Percentiles rank a stretch among this genome's conserved stretches.
Evolutionary conservation across 225 moss, liverwort and hornwort genomes (phyloP).

Genomic region (Antitrichia curtipendula): DNA sequence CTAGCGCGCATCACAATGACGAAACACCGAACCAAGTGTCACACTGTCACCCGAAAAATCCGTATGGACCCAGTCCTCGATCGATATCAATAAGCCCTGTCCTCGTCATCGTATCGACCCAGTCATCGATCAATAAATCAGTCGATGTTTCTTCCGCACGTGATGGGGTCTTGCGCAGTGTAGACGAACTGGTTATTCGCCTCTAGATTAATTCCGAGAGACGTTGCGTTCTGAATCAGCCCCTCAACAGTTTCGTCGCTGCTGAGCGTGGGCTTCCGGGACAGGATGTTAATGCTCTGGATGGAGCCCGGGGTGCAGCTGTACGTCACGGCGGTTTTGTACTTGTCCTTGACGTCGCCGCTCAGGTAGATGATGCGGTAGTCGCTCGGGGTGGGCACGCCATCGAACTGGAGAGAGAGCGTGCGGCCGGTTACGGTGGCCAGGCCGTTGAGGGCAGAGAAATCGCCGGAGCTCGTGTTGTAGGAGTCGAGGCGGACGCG

Average conservation of each 20-base stretch:
- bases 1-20: background rate
- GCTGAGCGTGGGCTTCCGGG: background rate
- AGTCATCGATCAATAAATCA: background rate
- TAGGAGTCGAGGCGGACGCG: conserved; percentile 12
- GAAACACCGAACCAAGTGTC: background rate
- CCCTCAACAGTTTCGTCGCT: background rate
- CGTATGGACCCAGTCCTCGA: too few relatives aligned
- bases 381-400: background rate
- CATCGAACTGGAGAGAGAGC: background rate
- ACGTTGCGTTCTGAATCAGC: background rate
- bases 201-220: background rate
- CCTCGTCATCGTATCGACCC: background rate
- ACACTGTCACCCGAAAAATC: background rate
- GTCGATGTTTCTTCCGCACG: background rate
- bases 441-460: background rate
- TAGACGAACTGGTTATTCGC: background rate
- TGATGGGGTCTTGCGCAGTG: background rate
- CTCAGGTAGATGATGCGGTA: conserved; percentile 21
- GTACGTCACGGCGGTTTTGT: conserved; percentile 14
- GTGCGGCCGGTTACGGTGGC: background rate
- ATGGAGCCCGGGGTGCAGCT: conserved; percentile 2
- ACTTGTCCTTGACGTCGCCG: background rate
- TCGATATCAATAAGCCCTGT: too few relatives aligned
- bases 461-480: conserved; percentile 10
- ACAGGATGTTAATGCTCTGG: conserved; percentile 14